phyloP scores from a whole-genome alignment of 106 monocot genomes.

The Acorus calamus region DNA sequence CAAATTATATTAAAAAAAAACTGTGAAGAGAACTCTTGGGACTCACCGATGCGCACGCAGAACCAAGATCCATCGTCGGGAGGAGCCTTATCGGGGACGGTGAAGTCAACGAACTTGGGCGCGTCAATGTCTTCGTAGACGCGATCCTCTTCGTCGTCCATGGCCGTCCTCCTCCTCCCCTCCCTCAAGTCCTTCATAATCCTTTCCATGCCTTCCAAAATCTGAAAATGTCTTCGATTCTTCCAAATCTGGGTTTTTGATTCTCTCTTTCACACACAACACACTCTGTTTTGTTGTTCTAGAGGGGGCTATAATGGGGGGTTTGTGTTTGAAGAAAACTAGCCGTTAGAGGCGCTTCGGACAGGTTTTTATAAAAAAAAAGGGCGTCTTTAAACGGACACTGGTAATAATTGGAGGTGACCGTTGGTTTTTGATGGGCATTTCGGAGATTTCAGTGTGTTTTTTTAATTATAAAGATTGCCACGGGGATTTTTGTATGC shows the following conservation, averaged over 20 bases:
- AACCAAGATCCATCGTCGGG: conserved; percentile 62
- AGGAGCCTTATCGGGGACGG: conserved; percentile 31
- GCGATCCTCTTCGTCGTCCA: conserved; percentile 31
- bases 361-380: background rate
- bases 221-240: too few relatives aligned
- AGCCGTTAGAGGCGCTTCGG: conserved; percentile 31
- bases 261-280: too few relatives aligned
- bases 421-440: too few relatives aligned
- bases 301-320: background rate
- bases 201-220: too few relatives aligned
- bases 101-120: conserved; percentile 78
- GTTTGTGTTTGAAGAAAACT: conserved; percentile 5
- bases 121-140: conserved; percentile 76
- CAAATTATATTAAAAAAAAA: background rate
- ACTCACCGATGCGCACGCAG: conserved; percentile 71
- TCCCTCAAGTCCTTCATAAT: too few relatives aligned
- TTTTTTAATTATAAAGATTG: too few relatives aligned
- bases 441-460: too few relatives aligned
- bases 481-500: too few relatives aligned
- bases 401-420: too few relatives aligned
- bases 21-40: background rate
- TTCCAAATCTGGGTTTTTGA: too few relatives aligned
- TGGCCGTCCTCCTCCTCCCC: background rate
- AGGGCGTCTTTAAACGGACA: too few relatives aligned
- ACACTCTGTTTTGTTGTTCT: too few relatives aligned